phyloP scores from a whole-genome alignment of 2,329 filamentous ascomycete species.

The Beauveria bassiana region DNA sequence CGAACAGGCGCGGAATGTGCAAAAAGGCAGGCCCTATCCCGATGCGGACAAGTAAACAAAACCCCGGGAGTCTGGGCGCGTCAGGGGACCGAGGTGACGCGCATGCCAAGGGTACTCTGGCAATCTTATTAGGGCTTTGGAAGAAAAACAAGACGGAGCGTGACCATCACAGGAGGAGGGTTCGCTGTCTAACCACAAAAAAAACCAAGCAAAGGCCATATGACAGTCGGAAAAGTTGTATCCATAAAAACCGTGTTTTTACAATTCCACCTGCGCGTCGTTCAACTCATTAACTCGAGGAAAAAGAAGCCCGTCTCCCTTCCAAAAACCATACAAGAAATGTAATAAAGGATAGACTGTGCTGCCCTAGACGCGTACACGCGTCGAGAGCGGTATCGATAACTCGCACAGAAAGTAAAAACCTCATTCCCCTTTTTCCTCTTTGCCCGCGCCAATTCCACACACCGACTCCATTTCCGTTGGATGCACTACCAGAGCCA shows the following conservation, averaged over 20 bases:
- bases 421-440: neutral
- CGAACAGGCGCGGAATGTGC: neutral
- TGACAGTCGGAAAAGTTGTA: neutral
- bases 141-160: neutral
- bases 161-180: neutral
- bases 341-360: neutral
- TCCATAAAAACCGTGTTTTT: constrained; percentile 1
- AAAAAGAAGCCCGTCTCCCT: neutral
- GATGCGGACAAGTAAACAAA: constrained; percentile 9
- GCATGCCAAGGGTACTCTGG: neutral
- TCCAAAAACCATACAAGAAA: constrained; percentile 1
- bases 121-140: neutral
- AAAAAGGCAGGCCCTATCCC: neutral
- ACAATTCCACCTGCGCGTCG: neutral
- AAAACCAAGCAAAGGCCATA: neutral
- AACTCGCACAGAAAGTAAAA: constrained; percentile 1
- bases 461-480: neutral
- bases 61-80: neutral
- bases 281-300: neutral
- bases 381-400: neutral
- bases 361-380: neutral
- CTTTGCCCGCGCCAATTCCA: constrained; percentile 1
- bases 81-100: neutral
- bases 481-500: neutral
- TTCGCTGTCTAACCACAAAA: neutral